Evolutionary conservation across 345 rosid genomes (phyloP).

Genomic region (Hirschfeldia incana): DNA sequence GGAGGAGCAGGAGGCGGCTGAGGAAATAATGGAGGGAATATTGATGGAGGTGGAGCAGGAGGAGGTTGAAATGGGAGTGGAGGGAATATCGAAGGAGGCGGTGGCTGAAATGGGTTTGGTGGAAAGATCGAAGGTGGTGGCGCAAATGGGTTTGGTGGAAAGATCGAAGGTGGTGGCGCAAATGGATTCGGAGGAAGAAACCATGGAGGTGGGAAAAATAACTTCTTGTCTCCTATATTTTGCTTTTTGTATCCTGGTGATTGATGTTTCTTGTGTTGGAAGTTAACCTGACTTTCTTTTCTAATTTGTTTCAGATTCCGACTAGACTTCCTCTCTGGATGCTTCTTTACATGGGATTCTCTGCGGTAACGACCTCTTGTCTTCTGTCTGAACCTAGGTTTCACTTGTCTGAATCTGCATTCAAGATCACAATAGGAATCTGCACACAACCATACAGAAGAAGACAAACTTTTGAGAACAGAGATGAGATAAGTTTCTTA

Average conservation of each 20-base stretch:
- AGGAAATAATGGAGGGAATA: constrained; percentile 26
- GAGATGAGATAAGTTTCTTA: background rate
- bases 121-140: constrained; percentile 36
- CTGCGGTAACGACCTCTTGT: background rate
- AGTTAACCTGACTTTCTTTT: background rate
- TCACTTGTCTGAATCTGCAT: constrained; percentile 47
- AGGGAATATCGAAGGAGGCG: constrained; percentile 32
- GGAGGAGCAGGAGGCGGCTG: constrained; percentile 26
- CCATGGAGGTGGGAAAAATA: constrained; percentile 32
- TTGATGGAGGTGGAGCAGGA: constrained; percentile 27
- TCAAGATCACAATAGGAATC: constrained; percentile 65
- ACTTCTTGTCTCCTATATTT: constrained; percentile 23
- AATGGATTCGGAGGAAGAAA: constrained; percentile 38
- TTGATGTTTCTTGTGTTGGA: background rate
- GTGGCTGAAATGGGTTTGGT: constrained; percentile 39
- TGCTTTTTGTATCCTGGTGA: background rate
- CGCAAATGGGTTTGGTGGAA: constrained; percentile 36
- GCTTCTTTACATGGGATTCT: constrained; percentile 41
- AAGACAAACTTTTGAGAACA: constrained; percentile 6
- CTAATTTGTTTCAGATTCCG: constrained; percentile 26
- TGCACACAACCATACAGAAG: constrained; percentile 35
- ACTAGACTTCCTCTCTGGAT: constrained; percentile 51
- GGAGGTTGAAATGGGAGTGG: constrained; percentile 27
- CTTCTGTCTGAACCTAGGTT: constrained; percentile 42
- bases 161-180: constrained; percentile 27